Evolutionary conservation across 1,284 basidiomycete species (phyloP), one percentile per base, ranked within the genome.

Genomic region (Grifola frondosa): DNA sequence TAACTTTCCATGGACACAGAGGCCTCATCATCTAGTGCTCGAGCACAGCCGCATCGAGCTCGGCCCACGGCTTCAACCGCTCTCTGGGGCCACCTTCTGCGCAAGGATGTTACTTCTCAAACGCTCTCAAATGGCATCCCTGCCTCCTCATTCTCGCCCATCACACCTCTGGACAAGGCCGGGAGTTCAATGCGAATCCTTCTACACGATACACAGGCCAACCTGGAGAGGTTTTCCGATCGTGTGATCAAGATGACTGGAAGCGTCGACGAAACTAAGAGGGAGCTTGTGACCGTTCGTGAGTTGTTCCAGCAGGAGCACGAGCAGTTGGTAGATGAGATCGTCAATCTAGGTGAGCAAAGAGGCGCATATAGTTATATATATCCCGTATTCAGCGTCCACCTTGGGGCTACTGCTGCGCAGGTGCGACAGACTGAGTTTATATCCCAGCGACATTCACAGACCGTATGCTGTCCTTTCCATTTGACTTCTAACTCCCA

Each of bases 181-280:
- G 76, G 72, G 12, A 81, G 81, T 2, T 82, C 84, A 7, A 79
- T 81, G 62, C 73, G 81, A 21, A 74, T 87, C 49, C 70, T 87
- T 9, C 64, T 87, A 6, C 77, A 84, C 48, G 83, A 86, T 58
- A 84, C 81, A 1, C 80, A 84, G 48, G 72, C 71, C 10, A 75
- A 78, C 43, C 68, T 85, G 32, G 80, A 85, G 58, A 75, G 68
- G 50, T 84, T 84, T 50, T 73, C 78, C 0, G 63, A 64, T 13
- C 67, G 71, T 29, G 71, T 78, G 9, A 73, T 73, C 9, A 53
- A 50, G 17, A 54, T 69, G n/a, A 51, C 59, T 5, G 37, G 37
- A 10, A 57, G 46, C 5, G 46, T 66, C 1, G 63, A 65, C 20
- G 46, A 57, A 17, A 51, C 60, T 23, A 62, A 58, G 40, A 46